These are phyloP conservation scores for Apium graveolens DNA, from an alignment of 129 eudicot genomes.

Conservation along the genomic window DNA sequence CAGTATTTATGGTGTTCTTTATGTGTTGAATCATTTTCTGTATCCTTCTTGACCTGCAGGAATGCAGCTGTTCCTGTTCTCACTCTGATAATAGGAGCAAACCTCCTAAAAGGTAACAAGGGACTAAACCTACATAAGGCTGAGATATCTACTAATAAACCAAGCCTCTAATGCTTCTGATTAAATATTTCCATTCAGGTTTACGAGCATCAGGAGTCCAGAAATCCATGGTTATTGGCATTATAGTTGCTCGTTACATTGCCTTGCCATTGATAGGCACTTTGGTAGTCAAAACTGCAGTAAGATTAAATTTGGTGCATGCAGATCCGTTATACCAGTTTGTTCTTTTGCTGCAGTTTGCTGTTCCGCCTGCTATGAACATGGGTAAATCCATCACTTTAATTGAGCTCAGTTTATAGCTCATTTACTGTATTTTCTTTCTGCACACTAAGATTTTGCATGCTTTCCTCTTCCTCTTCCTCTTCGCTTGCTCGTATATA, in stretches of 20 bases:
- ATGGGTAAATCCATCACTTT: slow-evolving; percentile 42
- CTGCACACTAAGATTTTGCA: neutral
- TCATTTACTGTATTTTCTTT: neutral
- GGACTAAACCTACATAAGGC: neutral
- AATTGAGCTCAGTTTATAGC: neutral
- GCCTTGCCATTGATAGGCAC: slow-evolving; percentile 63
- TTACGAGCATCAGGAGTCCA: slow-evolving; percentile 52
- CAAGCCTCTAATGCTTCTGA: slow-evolving; percentile 1
- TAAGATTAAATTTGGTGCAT: slow-evolving; percentile 44
- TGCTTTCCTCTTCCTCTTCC: neutral
- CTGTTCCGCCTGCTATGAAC: slow-evolving; percentile 90
- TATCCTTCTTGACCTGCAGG: slow-evolving; percentile 25
- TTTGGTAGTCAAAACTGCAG: slow-evolving; percentile 48
- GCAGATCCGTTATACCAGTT: slow-evolving; percentile 55
- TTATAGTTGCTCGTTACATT: slow-evolving; percentile 45
- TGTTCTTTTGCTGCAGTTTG: slow-evolving; percentile 71
- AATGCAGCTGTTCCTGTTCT: slow-evolving; percentile 68
- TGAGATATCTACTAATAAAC: neutral
- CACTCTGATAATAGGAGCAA: slow-evolving; percentile 77
- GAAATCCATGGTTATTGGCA: slow-evolving; percentile 38
- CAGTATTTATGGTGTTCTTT: neutral
- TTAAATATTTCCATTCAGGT: slow-evolving; percentile 35
- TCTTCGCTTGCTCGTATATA: neutral
- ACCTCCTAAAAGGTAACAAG: slow-evolving; percentile 58
- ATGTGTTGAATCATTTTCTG: neutral